These are phyloP conservation scores for Arthrobotrys sphaeroides DNA, from an alignment of 2,329 filamentous ascomycete genomes.

Conservation along the genomic window DNA sequence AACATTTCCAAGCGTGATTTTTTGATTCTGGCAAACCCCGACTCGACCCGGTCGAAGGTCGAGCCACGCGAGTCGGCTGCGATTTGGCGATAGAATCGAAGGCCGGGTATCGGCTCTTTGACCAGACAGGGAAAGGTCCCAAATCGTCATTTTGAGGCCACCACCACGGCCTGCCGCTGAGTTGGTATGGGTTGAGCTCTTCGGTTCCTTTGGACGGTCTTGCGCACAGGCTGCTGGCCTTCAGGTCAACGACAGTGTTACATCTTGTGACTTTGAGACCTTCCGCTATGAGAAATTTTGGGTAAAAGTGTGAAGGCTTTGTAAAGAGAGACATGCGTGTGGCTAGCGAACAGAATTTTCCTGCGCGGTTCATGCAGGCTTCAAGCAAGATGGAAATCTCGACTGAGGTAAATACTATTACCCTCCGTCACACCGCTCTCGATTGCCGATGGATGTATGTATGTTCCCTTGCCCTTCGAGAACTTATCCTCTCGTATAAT, in stretches of 20 bases:
- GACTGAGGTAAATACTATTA: neutral
- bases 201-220: constrained; percentile 14
- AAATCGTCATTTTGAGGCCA: constrained; percentile 42
- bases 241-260: neutral
- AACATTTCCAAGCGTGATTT: neutral
- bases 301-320: neutral
- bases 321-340: constrained; percentile 7
- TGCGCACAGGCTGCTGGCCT: constrained; percentile 32
- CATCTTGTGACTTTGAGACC: constrained; percentile 15
- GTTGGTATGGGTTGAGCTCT: neutral
- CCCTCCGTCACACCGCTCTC: neutral
- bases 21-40: neutral
- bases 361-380: neutral
- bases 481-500: neutral
- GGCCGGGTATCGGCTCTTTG: constrained; percentile 28
- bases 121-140: constrained; percentile 12
- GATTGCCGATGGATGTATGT: neutral
- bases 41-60: constrained; percentile 1
- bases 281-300: constrained; percentile 12
- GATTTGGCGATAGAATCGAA: constrained; percentile 20
- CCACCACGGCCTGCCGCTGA: neutral
- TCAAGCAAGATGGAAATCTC: neutral
- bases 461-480: too few relatives aligned
- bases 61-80: constrained; percentile 49
- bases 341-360: constrained; percentile 2